Base-by-base conservation (phyloP, 495 filamentous ascomycete species). In the Daldinia loculata region DNA sequence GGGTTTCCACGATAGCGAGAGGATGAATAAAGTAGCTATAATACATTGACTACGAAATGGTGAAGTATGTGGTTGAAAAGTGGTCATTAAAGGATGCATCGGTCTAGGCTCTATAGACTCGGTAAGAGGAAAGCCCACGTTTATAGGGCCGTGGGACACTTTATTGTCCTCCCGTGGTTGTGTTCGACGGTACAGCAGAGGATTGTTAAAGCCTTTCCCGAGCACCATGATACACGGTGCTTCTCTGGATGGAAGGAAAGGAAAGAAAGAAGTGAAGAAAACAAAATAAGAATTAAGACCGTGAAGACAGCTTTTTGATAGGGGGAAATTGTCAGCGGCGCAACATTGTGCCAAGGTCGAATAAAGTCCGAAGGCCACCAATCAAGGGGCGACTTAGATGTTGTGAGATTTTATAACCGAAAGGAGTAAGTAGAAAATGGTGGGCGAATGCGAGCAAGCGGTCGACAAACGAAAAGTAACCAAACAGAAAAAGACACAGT, bases 1-100 rank as follows among this genome's bases (percentile, higher is more conserved):
- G n/a, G 17, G 6, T 7, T 71, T 77, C 79, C 82, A 82, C 80
- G 82, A 81, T 72, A 36, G 76, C 64, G 75, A 62, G 74, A 73
- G 76, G 29, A 56, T 17, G 62, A 60, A 50, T 55, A 59, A 77
- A 75, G 70, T 52, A 53, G 59, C 64, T 38, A 36, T 61, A 30
- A 57, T 74, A 74, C 71, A 39, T 67, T 78, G 71, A 70, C 69
- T 73, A 36, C 61, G 70, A 36, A 39, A 57, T n/a, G 51, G 55
- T 38, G 61, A 66, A 61, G 52, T 41, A 29, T 22, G 53, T 38
- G 58, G 45, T 32, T 63, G 69, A 32, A 72, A 56, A 11, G 36
- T 51, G 29, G 63, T 22, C 45, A 61, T 56, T n/a, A 63, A 63
- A 30, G 61, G 61, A 61, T 60, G 39, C 45, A 29, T 55, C 43